Evolutionary conservation across 495 filamentous ascomycete species (phyloP).

Genomic region (Aspergillus carlsbadensis): DNA sequence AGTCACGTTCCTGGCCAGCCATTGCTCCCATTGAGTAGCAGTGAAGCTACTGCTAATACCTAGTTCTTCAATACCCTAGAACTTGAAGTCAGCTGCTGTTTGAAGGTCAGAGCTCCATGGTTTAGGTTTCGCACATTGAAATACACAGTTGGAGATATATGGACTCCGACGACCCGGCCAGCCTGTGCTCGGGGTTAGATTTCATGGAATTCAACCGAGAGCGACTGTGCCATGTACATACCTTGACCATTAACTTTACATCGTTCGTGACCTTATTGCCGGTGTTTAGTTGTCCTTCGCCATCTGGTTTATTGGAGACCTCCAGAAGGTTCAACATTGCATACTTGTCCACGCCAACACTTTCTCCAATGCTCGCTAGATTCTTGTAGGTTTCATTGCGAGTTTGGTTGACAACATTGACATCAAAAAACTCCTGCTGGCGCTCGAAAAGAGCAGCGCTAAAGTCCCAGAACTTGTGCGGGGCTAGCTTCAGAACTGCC

Average conservation of each 20-base stretch:
- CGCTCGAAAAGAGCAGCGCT: constrained; percentile 67
- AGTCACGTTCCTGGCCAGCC: constrained; percentile 73
- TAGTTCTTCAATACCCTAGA: constrained; percentile 70
- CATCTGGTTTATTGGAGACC: constrained; percentile 59
- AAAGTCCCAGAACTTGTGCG: constrained; percentile 75
- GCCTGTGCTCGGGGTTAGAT: constrained; percentile 37
- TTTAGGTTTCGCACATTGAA: constrained; percentile 59
- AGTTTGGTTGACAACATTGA: constrained; percentile 74
- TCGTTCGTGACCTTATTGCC: constrained; percentile 81
- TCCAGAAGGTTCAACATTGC: constrained; percentile 62
- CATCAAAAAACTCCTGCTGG: constrained; percentile 77
- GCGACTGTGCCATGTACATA: constrained; percentile 24
- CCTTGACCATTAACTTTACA: constrained; percentile 80
- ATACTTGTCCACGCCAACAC: constrained; percentile 64
- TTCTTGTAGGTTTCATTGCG: constrained; percentile 83
- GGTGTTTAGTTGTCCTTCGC: constrained; percentile 64
- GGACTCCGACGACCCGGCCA: constrained; percentile 72
- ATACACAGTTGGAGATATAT: constrained; percentile 86
- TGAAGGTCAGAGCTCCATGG: constrained; percentile 1
- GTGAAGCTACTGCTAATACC: constrained; percentile 77
- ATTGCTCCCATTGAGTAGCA: constrained; percentile 78
- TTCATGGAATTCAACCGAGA: constrained; percentile 3
- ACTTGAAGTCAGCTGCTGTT: constrained; percentile 23
- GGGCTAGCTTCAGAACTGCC: constrained; percentile 67
- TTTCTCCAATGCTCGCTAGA: constrained; percentile 65